These are phyloP conservation scores for Sonneratia alba DNA, from an alignment of 345 rosid genomes.

Conservation along the genomic window DNA sequence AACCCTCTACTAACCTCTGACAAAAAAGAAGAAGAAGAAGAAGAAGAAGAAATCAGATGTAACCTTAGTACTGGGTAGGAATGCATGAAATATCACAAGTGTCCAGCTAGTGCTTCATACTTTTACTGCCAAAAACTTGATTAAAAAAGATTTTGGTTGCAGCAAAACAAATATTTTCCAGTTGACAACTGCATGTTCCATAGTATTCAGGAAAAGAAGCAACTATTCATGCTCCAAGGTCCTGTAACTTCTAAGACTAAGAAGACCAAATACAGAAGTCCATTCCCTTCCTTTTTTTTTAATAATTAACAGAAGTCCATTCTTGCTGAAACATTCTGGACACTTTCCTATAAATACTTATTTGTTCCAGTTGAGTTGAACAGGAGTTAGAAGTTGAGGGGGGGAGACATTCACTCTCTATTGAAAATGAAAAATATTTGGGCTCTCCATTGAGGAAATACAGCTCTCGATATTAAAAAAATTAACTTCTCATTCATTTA, in stretches of 20 bases:
- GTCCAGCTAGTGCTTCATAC: not conserved
- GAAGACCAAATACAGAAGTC: not conserved
- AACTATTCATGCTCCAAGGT: not conserved
- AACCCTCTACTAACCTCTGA: slow-evolving; percentile 94
- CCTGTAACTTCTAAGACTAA: not conserved
- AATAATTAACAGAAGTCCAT: not conserved
- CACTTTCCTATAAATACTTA: not conserved
- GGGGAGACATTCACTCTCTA: not conserved
- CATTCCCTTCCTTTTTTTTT: too few species aligned
- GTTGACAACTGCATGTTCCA: not conserved
- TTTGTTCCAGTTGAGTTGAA: not conserved
- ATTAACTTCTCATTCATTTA: not conserved
- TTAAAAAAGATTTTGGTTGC: not conserved
- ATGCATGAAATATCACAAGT: not conserved
- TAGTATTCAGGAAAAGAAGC: not conserved
- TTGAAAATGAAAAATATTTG: not conserved
- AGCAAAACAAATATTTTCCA: not conserved
- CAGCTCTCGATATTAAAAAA: not conserved
- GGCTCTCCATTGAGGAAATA: not conserved
- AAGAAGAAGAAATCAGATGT: not conserved
- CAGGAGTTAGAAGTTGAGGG: not conserved
- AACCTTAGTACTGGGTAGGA: not conserved
- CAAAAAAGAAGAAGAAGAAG: slow-evolving; percentile 2
- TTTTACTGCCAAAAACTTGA: not conserved
- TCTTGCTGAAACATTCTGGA: not conserved